Evolutionary conservation across 306 rosid species (phyloP), one percentile per base, ranked within the genome.

Genomic region (Delonix regia): DNA sequence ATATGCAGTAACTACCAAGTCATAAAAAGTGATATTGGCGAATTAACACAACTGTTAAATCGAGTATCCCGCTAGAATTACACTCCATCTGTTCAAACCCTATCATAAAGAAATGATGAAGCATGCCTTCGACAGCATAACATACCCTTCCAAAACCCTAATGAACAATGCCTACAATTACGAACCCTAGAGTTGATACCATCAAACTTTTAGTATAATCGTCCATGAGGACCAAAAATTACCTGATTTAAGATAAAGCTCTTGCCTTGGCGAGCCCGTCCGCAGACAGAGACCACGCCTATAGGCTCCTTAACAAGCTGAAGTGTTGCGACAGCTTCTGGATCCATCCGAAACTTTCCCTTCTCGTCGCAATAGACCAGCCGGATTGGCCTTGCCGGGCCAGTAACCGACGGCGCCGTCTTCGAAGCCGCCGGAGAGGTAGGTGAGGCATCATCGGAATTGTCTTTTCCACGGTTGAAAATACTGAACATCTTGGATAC

Each of bases 191-290:
- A 24, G 5, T 15, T 13, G 16, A 57, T 49, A 34, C 6, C 2
- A 59, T 0, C 5, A 39, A 66, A 15, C 7, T 11, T 51, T 2
- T 13, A 57, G 24, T 9, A 6, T 0, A 33, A 45, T 36, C 7
- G n/a, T 33, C 41, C 13, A 55, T 4, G 16, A 55, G 15, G 47
- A 27, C 9, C n/a, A 19, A 48, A 24, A 76, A 66, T 57, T 28
- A 94, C 99, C 97, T 90, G 99, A 57, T 94, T 94, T 14, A 94
- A 80, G 30, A 94, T 90, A 66, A 82, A 94, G 77, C 97, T 94
- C 89, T 94, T 94, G 45, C 99, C 99, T 81, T 92, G 97, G 57
- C 99, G 97, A 78, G 97, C 97, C 5, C 97, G 91, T 7, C 97
- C 99, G 39, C 99, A 92, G 78, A 94, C 95, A 51, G 99, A 89